Evolutionary conservation across 2,329 filamentous ascomycete genomes (phyloP).

Genomic region (Fusarium pseudograminearum): DNA sequence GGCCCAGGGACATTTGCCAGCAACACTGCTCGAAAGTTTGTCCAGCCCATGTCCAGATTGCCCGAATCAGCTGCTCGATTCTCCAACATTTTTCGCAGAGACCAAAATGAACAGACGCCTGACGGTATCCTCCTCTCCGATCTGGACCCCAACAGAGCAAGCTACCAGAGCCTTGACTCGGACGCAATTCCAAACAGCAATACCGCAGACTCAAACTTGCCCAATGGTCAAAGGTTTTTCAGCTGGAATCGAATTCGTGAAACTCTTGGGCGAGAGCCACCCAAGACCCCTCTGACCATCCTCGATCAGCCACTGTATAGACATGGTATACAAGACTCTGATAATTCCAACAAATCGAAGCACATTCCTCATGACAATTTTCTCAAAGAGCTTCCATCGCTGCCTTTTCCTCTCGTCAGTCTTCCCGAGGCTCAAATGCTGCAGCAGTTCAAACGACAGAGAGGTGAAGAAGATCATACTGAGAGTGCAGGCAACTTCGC

Average conservation of each 20-base stretch:
- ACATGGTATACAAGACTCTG: constrained; percentile 24
- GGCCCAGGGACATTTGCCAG: constrained; percentile 28
- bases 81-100: constrained; percentile 46
- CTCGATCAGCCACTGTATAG: constrained; percentile 45
- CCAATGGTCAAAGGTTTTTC: constrained; percentile 26
- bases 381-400: constrained; percentile 42
- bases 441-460: constrained; percentile 50
- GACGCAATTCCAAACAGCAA: constrained; percentile 17
- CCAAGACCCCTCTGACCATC: constrained; percentile 39
- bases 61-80: constrained; percentile 46
- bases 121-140: constrained; percentile 37
- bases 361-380: constrained; percentile 45
- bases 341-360: constrained; percentile 12
- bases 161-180: constrained; percentile 52
- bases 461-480: constrained; percentile 56
- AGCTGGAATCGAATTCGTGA: constrained; percentile 46
- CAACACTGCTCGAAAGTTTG: constrained; percentile 42
- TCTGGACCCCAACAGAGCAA: constrained; percentile 43
- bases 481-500: constrained; percentile 48
- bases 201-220: neutral
- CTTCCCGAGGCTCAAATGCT: constrained; percentile 53
- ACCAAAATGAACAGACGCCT: constrained; percentile 10
- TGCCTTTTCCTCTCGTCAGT: constrained; percentile 55
- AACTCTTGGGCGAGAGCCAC: constrained; percentile 42
- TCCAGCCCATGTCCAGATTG: constrained; percentile 37